These are phyloP conservation scores for Salisapilia sapeloensis DNA, from an alignment of 352 stramenopile genomes.

Conservation along the genomic window DNA sequence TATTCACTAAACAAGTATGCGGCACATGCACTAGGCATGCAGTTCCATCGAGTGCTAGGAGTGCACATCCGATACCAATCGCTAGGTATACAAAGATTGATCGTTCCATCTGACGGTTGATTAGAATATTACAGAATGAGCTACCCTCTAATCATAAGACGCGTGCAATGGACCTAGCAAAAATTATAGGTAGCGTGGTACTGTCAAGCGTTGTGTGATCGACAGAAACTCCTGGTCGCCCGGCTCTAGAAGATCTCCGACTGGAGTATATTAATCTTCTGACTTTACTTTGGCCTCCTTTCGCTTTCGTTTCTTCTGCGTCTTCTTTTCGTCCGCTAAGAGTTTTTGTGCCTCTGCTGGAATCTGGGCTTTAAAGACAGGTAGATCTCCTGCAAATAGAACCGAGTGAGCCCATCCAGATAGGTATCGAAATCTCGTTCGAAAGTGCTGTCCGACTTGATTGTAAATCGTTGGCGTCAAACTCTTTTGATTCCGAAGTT, in stretches of 20 bases:
- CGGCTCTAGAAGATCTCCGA: too few relatives aligned
- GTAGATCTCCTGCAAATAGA: conserved; percentile 31
- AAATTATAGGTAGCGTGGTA: too few relatives aligned
- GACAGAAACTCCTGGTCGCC: too few relatives aligned
- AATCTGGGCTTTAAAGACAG: conserved; percentile 14
- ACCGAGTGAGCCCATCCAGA: conserved; percentile 87
- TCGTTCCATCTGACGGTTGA: conserved; percentile 16
- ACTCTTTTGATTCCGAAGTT: conserved; percentile 32
- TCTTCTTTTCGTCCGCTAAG: not conserved
- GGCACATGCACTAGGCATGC: conserved; percentile 17
- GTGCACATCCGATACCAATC: conserved; percentile 15
- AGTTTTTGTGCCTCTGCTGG: conserved; percentile 7
- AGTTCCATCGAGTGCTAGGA: conserved; percentile 25
- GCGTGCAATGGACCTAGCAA: too few relatives aligned
- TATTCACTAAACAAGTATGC: conserved; percentile 15
- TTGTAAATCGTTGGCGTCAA: conserved; percentile 77
- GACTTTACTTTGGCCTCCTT: not conserved
- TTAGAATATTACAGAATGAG: too few relatives aligned
- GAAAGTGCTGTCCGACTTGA: conserved; percentile 87
- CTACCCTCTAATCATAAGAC: too few relatives aligned
- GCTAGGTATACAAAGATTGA: conserved; percentile 37
- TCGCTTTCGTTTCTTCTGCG: conserved; percentile 1
- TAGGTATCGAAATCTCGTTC: conserved; percentile 70
- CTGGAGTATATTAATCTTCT: too few relatives aligned
- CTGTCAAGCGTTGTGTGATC: too few relatives aligned